phyloP scores from a whole-genome alignment of 805 yeast species.

The Schizosaccharomyces octosporus region DNA sequence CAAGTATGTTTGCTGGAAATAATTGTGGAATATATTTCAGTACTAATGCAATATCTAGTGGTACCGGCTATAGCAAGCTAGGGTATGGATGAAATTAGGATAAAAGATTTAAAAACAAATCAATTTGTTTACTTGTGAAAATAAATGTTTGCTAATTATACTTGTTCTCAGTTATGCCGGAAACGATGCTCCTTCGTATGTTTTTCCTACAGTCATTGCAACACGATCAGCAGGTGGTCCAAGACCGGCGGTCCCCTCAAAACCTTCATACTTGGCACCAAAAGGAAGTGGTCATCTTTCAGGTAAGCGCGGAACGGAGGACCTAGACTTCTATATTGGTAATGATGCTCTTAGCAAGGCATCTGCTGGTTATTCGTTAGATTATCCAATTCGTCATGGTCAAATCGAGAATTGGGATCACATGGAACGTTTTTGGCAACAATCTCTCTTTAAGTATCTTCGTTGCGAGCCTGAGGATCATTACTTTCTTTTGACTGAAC shows the following conservation, averaged over 20 bases:
- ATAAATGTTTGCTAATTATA: not conserved
- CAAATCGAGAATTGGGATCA: constrained; percentile 99
- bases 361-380: constrained; percentile 40
- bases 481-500: constrained; percentile 64
- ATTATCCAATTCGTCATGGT: constrained; percentile 89
- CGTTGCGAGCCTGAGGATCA: constrained; percentile 98
- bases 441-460: constrained; percentile 81
- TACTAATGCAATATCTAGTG: constrained; percentile 25
- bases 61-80: constrained; percentile 90
- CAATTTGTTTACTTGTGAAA: not conserved
- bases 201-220: constrained; percentile 89
- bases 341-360: constrained; percentile 84
- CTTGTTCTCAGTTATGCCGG: constrained; percentile 43
- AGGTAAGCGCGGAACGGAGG: constrained; percentile 73
- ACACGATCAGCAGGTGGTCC: constrained; percentile 21
- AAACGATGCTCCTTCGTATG: constrained; percentile 89
- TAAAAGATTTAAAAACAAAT: no score
- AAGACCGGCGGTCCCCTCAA: constrained; percentile 18
- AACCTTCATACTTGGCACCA: constrained; percentile 20
- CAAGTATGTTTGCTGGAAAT: constrained; percentile 18
- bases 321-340: constrained; percentile 81
- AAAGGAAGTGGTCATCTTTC: constrained; percentile 23
- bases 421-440: constrained; percentile 98
- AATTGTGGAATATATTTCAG: not conserved
- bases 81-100: constrained; percentile 19